Percentiles rank a stretch among this genome's conserved stretches.
Conservation (phyloP, 2,329 filamentous ascomycete species). For the Cladophialophora psammophila region DNA sequence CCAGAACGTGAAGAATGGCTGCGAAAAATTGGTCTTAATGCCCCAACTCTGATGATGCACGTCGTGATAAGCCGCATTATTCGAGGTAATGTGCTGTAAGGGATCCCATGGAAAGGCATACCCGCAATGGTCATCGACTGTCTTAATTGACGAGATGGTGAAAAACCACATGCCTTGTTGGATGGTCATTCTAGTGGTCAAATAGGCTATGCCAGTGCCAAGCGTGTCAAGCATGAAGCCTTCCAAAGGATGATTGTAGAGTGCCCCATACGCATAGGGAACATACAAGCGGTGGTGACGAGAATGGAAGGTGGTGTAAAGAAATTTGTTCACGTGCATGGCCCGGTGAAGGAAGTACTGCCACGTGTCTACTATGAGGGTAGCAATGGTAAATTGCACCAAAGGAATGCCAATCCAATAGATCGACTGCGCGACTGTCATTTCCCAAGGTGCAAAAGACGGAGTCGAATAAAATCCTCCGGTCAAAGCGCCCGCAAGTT, state of each 20-base stretch:
- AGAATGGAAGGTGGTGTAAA: slow-evolving; percentile 84
- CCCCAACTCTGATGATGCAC: slow-evolving; percentile 99
- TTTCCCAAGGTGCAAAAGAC: slow-evolving; percentile 84
- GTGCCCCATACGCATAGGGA: slow-evolving; percentile 93
- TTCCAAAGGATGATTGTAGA: slow-evolving; percentile 96
- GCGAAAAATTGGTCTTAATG: slow-evolving; percentile 73
- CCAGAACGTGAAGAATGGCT: slow-evolving; percentile 86
- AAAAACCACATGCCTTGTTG: slow-evolving; percentile 92
- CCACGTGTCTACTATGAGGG: slow-evolving; percentile 89
- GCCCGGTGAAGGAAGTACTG: slow-evolving; percentile 96
- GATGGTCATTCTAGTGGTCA: slow-evolving; percentile 79
- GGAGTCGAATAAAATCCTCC: slow-evolving; percentile 80
- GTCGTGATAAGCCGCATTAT: slow-evolving; percentile 96
- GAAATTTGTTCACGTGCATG: slow-evolving; percentile 98
- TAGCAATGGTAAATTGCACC: slow-evolving; percentile 77
- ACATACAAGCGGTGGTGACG: slow-evolving; percentile 97
- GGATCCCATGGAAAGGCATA: slow-evolving; percentile 97
- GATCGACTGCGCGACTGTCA: slow-evolving; percentile 74
- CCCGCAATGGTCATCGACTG: slow-evolving; percentile 96
- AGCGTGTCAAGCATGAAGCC: slow-evolving; percentile 92
- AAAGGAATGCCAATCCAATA: slow-evolving; percentile 81
- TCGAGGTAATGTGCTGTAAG: slow-evolving; percentile 86
- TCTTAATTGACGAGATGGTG: slow-evolving; percentile 88
- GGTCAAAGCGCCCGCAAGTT: slow-evolving; percentile 75
- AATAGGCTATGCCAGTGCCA: slow-evolving; percentile 83